Base-by-base conservation (phyloP, 306 rosid species). In the Prosopis cineraria region DNA sequence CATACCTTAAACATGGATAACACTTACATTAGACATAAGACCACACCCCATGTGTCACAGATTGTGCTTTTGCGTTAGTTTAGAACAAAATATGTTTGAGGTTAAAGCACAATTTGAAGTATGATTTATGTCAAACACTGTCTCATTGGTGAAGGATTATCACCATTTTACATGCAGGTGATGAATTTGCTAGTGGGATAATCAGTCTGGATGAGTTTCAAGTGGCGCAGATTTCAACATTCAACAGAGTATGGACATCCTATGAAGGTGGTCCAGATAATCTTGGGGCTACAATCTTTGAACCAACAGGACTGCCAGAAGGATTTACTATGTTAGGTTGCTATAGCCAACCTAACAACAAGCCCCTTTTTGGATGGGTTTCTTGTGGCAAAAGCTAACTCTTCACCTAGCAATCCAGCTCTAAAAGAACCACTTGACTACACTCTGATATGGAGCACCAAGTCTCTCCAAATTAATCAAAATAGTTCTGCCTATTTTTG, bases 331-430 rank as follows among this genome's bases (percentile, higher is more conserved):
- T 50, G 25, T 50, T 50, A 7, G 58, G 27, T 50, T 50, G 72
- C 75, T 87, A 87, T 36, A 71, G 83, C 80, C 93, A 87, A 75
- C 76, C 88, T 8, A 89, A 89, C 62, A 89, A 80, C 53, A 79
- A 68, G 59, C 80, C 86, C 3, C 72, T 89, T 37, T 85, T 74
- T 37, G 91, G 89, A 12, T 83, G 79, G 85, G 79, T 83, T 83
- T 6, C 89, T 89, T 33, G 93, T 67, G 10, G 89, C 84, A 0
- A 75, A 86, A 78, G 77, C 74, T 39, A 29, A 22, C 53, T 58
- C 60, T 48, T 30, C 44, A 17, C 1, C 44, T 13, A 17, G 12
- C 12, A 44, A 53, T 34, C 76, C 29, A 24, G 78, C 86, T 25
- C 17, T 89, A 17, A 71, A 67, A 69, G 27, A 71, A 45, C 88